phyloP scores from a whole-genome alignment of 2,329 filamentous ascomycete genomes.

The Podosphaera aphanis region DNA sequence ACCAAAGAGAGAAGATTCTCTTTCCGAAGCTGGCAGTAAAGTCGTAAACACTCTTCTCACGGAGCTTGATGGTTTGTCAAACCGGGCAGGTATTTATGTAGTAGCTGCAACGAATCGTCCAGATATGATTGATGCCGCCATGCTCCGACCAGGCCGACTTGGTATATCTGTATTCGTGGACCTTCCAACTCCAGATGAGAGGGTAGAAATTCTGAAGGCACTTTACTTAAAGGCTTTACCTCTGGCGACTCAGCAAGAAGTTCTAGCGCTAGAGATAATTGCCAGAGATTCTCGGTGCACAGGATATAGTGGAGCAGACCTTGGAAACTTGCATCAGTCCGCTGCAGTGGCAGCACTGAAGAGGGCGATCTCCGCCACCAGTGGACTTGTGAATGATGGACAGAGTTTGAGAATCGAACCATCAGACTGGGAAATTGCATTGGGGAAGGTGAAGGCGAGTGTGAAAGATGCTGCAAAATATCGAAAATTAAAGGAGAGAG shows the following conservation, averaged over 20 bases:
- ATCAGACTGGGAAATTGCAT: constrained; percentile 16
- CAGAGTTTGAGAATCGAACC: constrained; percentile 11
- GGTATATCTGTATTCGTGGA: constrained; percentile 80
- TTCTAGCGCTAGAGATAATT: constrained; percentile 33
- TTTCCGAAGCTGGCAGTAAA: constrained; percentile 62
- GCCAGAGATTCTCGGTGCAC: constrained; percentile 44
- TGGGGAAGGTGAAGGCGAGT: constrained; percentile 15
- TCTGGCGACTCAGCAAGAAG: constrained; percentile 26
- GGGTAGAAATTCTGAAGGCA: constrained; percentile 66
- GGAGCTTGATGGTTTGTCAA: constrained; percentile 69
- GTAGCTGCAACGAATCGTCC: constrained; percentile 88
- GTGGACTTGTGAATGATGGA: constrained; percentile 1
- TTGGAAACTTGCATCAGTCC: constrained; percentile 26
- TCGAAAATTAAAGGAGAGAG: constrained; percentile 16
- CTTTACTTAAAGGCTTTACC: constrained; percentile 29
- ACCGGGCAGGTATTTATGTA: constrained; percentile 69
- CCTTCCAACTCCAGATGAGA: constrained; percentile 52
- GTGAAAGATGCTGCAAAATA: constrained; percentile 17
- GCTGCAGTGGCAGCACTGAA: constrained; percentile 16
- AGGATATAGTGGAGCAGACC: constrained; percentile 51
- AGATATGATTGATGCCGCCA: constrained; percentile 88
- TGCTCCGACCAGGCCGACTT: constrained; percentile 74
- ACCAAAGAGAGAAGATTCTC: constrained; percentile 53
- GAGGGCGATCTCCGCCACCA: constrained; percentile 10
- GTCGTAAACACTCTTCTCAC: constrained; percentile 91